Evolutionary conservation across 495 filamentous ascomycete species (phyloP).

Genomic region (Pyronema omphalodes): DNA sequence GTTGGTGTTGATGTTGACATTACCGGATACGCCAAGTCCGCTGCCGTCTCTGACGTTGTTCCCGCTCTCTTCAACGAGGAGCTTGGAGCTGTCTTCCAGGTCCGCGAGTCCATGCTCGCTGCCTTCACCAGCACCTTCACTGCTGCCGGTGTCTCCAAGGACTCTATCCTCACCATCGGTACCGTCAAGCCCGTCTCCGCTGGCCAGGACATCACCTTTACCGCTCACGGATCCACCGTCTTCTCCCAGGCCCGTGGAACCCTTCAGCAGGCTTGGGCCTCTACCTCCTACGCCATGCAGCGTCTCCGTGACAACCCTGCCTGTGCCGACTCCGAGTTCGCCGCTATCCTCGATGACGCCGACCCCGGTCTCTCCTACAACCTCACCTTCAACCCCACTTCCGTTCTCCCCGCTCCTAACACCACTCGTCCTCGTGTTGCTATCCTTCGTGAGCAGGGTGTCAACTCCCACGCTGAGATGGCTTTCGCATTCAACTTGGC

Average conservation of each 20-base stretch:
- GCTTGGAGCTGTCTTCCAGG: constrained; percentile 92
- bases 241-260: constrained; percentile 47
- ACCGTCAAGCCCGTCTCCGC: constrained; percentile 40
- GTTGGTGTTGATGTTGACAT: constrained; percentile 76
- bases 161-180: constrained; percentile 67
- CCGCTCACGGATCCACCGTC: constrained; percentile 45
- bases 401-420: constrained; percentile 52
- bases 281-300: constrained; percentile 82
- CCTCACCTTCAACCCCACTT: constrained; percentile 59
- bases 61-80: constrained; percentile 87
- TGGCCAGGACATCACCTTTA: constrained; percentile 67
- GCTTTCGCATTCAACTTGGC: constrained; percentile 87
- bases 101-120: constrained; percentile 63
- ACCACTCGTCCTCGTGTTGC: constrained; percentile 61
- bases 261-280: constrained; percentile 77
- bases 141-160: constrained; percentile 68
- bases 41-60: constrained; percentile 43
- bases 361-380: constrained; percentile 79
- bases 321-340: constrained; percentile 74
- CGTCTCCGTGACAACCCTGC: constrained; percentile 70
- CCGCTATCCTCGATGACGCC: constrained; percentile 49
- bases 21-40: constrained; percentile 26
- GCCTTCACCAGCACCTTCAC: constrained; percentile 71
- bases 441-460: constrained; percentile 85
- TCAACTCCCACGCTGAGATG: constrained; percentile 93